Evolutionary conservation across 2,329 filamentous ascomycete species (phyloP).

Genomic region (Fusarium nematophilum): DNA sequence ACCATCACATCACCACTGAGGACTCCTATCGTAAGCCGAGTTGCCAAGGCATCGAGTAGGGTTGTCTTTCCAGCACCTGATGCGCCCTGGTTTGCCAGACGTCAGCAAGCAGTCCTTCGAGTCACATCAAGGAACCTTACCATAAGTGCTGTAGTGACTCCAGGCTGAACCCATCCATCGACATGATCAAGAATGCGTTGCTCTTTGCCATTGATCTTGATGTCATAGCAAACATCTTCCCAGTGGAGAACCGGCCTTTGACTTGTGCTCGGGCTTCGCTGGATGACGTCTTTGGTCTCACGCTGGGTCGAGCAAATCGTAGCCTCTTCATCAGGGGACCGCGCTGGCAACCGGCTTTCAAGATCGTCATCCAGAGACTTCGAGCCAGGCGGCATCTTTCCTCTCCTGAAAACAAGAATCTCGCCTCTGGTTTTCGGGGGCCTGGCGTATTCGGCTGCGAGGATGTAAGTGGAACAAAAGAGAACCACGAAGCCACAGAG

Average conservation of each 20-base stretch:
- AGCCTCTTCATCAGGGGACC: too few species aligned
- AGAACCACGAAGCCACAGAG: slow-evolving; percentile 71
- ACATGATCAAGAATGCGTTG: slow-evolving; percentile 75
- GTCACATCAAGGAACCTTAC: too few species aligned
- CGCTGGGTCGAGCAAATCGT: slow-evolving; percentile 34
- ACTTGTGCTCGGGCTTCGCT: too few species aligned
- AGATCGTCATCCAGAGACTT: too few species aligned
- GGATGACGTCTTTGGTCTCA: too few species aligned
- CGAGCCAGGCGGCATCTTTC: slow-evolving; percentile 67
- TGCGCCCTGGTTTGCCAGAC: slow-evolving; percentile 74
- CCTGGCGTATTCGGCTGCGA: slow-evolving; percentile 73
- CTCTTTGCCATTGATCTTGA: slow-evolving; percentile 72
- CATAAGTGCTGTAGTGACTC: slow-evolving; percentile 78
- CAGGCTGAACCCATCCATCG: slow-evolving; percentile 79
- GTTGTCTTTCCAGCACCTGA: slow-evolving; percentile 91
- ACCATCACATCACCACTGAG: slow-evolving; percentile 82
- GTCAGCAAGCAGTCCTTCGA: too few species aligned
- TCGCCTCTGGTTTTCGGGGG: slow-evolving; percentile 72
- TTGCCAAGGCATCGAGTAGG: slow-evolving; percentile 83
- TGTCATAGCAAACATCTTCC: slow-evolving; percentile 78
- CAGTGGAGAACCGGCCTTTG: slow-evolving; percentile 80
- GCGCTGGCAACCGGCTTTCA: too few species aligned
- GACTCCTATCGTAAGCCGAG: slow-evolving; percentile 85
- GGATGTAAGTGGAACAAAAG: slow-evolving; percentile 72
- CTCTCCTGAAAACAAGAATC: slow-evolving; percentile 72